These are phyloP conservation scores for Colletotrichum sp. DNA, from an alignment of 2,329 filamentous ascomycete species.

Conservation along the genomic window DNA sequence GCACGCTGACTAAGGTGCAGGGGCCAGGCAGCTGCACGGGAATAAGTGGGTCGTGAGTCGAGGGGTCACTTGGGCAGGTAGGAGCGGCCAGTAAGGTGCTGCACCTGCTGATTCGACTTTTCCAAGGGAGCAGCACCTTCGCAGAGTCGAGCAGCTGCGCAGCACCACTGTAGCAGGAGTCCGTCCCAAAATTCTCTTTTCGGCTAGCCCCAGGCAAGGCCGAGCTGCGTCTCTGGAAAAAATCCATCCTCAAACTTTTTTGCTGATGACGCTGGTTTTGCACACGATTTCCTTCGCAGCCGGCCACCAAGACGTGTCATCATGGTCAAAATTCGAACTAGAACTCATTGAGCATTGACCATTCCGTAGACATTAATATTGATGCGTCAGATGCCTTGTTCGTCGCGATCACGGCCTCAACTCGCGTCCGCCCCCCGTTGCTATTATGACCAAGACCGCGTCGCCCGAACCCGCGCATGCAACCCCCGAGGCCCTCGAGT, in stretches of 20 bases:
- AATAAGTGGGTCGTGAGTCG: not conserved
- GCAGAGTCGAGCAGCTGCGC: not conserved
- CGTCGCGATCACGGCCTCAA: slow-evolving; percentile 58
- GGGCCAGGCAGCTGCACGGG: not conserved
- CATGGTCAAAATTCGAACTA: slow-evolving; percentile 59
- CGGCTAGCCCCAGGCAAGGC: slow-evolving; percentile 20
- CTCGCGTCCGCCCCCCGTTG: slow-evolving; percentile 38
- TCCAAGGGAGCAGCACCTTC: not conserved
- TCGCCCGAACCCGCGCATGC: slow-evolving; percentile 51
- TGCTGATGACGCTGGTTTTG: slow-evolving; percentile 53
- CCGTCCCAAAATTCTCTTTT: slow-evolving; percentile 2
- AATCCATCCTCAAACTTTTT: slow-evolving; percentile 45
- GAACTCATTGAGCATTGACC: slow-evolving; percentile 48
- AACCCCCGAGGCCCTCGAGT: slow-evolving; percentile 31
- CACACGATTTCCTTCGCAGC: slow-evolving; percentile 48
- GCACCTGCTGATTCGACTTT: not conserved
- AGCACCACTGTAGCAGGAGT: not conserved
- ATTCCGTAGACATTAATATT: slow-evolving; percentile 62
- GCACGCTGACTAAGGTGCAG: not conserved
- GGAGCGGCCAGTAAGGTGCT: not conserved
- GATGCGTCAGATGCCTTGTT: slow-evolving; percentile 61
- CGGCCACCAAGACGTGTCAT: slow-evolving; percentile 53
- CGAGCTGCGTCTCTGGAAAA: slow-evolving; percentile 20
- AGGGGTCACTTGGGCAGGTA: not conserved
- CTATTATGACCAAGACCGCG: slow-evolving; percentile 67